Conservation (phyloP, 2,329 filamentous ascomycete species). For the Ceratocystis harringtonii region DNA sequence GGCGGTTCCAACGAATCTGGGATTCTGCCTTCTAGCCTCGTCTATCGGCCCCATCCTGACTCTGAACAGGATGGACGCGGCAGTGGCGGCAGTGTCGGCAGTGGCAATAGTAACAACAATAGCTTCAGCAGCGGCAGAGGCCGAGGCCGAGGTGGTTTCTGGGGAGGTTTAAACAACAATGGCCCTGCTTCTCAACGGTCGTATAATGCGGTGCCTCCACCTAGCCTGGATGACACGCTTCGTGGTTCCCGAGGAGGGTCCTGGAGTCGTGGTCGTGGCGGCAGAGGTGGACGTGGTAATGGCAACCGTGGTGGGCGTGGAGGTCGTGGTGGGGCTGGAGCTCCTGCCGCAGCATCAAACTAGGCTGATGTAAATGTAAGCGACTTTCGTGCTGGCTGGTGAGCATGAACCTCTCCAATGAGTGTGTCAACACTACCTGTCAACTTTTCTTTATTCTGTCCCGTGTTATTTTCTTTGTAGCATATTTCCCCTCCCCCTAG, state of each 20-base stretch:
- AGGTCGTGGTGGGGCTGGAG: constrained; percentile 22
- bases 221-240: constrained; percentile 36
- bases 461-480: not conserved
- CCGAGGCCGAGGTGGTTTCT: constrained; percentile 22
- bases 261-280: constrained; percentile 26
- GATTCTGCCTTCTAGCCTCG: constrained; percentile 13
- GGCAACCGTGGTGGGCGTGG: constrained; percentile 25
- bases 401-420: not conserved
- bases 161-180: constrained; percentile 12
- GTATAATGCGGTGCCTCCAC: constrained; percentile 44
- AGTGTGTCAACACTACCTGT: not conserved
- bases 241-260: constrained; percentile 24
- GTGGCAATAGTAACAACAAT: constrained; percentile 22
- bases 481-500: not conserved
- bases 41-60: constrained; percentile 16
- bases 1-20: constrained; percentile 19
- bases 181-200: constrained; percentile 10
- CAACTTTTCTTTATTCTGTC: not conserved
- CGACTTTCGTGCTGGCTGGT: not conserved
- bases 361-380: constrained; percentile 15
- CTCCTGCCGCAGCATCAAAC: constrained; percentile 16
- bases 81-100: constrained; percentile 16
- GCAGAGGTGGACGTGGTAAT: constrained; percentile 23
- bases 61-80: constrained; percentile 17
- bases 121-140: constrained; percentile 17